Base-by-base conservation (phyloP, 1,284 basidiomycete species). In the Phaffia rhodozyma region DNA sequence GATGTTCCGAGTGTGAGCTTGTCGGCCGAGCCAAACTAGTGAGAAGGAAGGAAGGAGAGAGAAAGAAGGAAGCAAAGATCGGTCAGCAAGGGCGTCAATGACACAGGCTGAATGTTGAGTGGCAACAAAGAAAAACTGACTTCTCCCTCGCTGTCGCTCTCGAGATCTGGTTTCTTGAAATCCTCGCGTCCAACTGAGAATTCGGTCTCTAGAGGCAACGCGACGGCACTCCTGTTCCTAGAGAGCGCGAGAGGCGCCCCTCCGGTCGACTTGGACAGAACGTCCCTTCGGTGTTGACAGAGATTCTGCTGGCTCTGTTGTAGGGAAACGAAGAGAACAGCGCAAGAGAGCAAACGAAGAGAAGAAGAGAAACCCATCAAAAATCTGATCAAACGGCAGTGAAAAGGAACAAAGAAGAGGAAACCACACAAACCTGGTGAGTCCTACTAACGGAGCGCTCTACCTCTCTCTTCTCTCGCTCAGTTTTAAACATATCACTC, bases 401-500 rank as follows among this genome's bases (percentile, higher is more conserved):
- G 23, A 29, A 50, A 48, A 58, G 34, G 34, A 48, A 30, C 11
- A 48, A 38, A 5, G 38, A 52, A 16, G 23, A 5, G n/a, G 11
- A 27, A 18, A 9, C 29, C 1, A 1, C 5, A 61, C 63, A 25
- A 20, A 61, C 63, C 58, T 58, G 58, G 47, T 60, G 54, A 52
- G 27, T 25, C 11, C 55, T 50, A 20, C 4, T 7, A 20, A 53
- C 5, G 13, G 34, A 23, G 55, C 21, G 27, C 38, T 53, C 47
- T 55, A 58, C 34, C 53, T 43, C 56, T 52, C 61, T 27, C 49
- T 61, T 66, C 48, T 66, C 64, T 50, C 64, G 38, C 60, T 66
- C 64, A 20, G 18, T 47, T 49, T 43, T 58, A 30, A 66, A 66
- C 64, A 66, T 66, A 50, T 66, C 64, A 34, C 64, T 66, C 60